phyloP scores from a whole-genome alignment of 139 green algal species.

The Closterium sp. region DNA sequence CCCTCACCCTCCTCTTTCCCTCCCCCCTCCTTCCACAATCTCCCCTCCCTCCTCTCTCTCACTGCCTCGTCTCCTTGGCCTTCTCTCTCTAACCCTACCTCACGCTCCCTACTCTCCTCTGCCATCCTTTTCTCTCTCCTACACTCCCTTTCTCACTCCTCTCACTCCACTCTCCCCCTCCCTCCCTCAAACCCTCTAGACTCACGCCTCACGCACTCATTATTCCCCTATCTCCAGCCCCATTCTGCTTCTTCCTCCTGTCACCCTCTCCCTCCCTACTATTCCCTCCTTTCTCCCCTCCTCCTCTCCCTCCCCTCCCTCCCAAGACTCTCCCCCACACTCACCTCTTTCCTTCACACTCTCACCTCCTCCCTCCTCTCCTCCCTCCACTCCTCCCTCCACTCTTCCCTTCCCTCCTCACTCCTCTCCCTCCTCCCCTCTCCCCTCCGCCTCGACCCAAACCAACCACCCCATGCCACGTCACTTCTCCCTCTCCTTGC shows the following conservation, averaged over 20 bases:
- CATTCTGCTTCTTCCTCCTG: background rate
- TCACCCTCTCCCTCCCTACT: background rate
- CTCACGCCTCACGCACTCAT: background rate
- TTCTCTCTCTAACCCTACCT: background rate
- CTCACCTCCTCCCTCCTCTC: background rate
- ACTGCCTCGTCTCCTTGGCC: background rate
- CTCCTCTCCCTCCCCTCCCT: background rate
- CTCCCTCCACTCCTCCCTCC: background rate
- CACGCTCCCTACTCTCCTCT: background rate
- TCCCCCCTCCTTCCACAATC: background rate
- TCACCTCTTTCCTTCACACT: background rate
- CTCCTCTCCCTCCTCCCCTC: no score
- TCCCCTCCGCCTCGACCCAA: background rate
- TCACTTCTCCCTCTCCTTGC: background rate
- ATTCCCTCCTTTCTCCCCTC: background rate
- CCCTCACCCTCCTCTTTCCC: no score
- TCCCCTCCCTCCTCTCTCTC: background rate
- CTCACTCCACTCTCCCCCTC: background rate
- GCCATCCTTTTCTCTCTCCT: background rate
- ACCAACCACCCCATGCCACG: background rate
- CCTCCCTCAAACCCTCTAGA: background rate
- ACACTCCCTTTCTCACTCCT: background rate
- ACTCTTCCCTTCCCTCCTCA: no score
- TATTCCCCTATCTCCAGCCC: background rate
- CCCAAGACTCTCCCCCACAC: background rate